Evolutionary conservation across 2,329 filamentous ascomycete genomes (phyloP).

Genomic region (Knoxdaviesia capensis): DNA sequence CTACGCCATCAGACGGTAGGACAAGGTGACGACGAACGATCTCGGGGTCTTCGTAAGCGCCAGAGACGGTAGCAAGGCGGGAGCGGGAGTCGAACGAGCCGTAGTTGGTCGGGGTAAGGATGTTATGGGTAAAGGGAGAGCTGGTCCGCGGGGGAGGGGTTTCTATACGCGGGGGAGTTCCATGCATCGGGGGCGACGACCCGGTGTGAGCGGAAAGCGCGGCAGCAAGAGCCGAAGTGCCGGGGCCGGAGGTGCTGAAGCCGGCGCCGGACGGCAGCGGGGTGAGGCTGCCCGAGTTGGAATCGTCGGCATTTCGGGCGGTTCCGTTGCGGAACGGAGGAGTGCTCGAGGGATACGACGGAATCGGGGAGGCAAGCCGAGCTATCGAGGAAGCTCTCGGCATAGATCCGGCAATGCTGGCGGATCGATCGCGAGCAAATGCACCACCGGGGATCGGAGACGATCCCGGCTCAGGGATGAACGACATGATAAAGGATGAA

Average conservation of each 20-base stretch:
- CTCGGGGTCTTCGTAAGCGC: slow-evolving; percentile 70
- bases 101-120: slow-evolving; percentile 46
- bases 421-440: too few species aligned
- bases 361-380: slow-evolving; percentile 32
- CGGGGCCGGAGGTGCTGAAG: slow-evolving; percentile 51
- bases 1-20: slow-evolving; percentile 31
- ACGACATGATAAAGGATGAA: too few species aligned
- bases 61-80: slow-evolving; percentile 23
- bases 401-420: neutral
- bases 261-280: slow-evolving; percentile 30
- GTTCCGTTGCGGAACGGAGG: slow-evolving; percentile 17
- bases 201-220: slow-evolving; percentile 62
- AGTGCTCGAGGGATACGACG: slow-evolving; percentile 22
- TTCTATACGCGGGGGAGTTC: slow-evolving; percentile 39
- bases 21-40: slow-evolving; percentile 81
- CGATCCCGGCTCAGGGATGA: too few species aligned
- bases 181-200: slow-evolving; percentile 48
- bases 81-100: slow-evolving; percentile 65
- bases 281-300: slow-evolving; percentile 20
- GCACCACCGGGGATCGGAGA: too few species aligned
- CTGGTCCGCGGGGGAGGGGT: slow-evolving; percentile 30
- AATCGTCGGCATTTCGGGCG: slow-evolving; percentile 13
- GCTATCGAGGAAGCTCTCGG: slow-evolving; percentile 19
- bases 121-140: slow-evolving; percentile 9
- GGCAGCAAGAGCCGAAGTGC: slow-evolving; percentile 71